Evolutionary conservation across 2,329 filamentous ascomycete species (phyloP).

Genomic region (Paecilomyces dactylethromorphus): DNA sequence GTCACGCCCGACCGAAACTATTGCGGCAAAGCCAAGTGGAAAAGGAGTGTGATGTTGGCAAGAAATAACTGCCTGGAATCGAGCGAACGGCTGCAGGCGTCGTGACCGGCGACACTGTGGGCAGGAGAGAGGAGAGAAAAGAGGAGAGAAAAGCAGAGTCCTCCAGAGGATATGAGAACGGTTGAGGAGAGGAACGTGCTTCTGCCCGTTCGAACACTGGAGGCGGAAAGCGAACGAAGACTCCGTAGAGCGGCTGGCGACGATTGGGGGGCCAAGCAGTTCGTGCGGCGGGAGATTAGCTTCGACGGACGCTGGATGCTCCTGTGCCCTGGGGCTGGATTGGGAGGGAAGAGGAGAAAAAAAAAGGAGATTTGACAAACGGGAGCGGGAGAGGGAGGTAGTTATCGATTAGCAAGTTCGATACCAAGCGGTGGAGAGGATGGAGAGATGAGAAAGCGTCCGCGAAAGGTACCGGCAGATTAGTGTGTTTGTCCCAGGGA

Average conservation of each 20-base stretch:
- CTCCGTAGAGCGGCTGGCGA: background rate
- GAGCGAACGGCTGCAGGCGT: slow-evolving; percentile 1
- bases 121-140: background rate
- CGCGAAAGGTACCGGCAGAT: background rate
- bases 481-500: background rate
- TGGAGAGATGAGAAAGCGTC: background rate
- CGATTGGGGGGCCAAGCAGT: background rate
- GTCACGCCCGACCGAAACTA: background rate
- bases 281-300: background rate
- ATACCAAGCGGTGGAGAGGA: background rate
- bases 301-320: background rate
- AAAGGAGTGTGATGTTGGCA: background rate
- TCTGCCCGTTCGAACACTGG: background rate
- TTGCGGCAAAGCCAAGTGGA: background rate
- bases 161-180: background rate
- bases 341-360: background rate
- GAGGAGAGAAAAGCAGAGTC: background rate
- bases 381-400: background rate
- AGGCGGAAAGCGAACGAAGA: background rate
- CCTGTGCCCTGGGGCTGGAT: background rate
- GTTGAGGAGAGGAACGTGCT: background rate
- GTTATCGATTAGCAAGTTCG: no score
- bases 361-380: background rate
- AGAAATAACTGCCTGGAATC: slow-evolving; percentile 1
- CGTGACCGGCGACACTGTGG: slow-evolving; percentile 5